phyloP scores from a whole-genome alignment of 768 basidiomycete genomes.

The Asterophora lycoperdoides region DNA sequence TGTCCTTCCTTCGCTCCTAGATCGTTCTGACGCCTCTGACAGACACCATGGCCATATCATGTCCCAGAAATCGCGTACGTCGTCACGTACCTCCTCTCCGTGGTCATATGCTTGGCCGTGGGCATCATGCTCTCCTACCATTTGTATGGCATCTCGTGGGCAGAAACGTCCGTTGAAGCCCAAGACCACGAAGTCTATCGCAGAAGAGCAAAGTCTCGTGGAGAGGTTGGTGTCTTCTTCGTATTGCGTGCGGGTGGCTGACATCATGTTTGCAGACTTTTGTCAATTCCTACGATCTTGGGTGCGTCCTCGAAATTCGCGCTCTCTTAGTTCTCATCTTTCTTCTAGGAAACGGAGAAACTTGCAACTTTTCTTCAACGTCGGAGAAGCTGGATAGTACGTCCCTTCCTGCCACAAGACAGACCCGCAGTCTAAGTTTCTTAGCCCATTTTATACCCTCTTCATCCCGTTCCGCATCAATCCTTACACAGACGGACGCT shows the following conservation, averaged over 20 bases:
- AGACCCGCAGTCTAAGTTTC: neutral
- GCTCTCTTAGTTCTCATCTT: neutral
- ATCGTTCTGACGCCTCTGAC: neutral
- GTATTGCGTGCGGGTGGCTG: neutral
- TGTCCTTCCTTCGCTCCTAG: constrained; percentile 26
- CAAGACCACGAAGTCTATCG: constrained; percentile 84
- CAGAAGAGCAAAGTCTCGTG: constrained; percentile 59
- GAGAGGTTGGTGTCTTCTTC: constrained; percentile 48
- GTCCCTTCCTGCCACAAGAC: constrained; percentile 27
- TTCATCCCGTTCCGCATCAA: constrained; percentile 74
- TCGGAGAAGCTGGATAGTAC: constrained; percentile 77
- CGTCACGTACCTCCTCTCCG: constrained; percentile 69
- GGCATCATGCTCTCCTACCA: constrained; percentile 71
- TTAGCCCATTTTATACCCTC: constrained; percentile 74
- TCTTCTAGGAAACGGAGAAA: constrained; percentile 52
- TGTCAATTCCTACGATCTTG: constrained; percentile 89
- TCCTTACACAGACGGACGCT: constrained; percentile 81
- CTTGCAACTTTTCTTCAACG: constrained; percentile 81
- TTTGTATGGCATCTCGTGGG: constrained; percentile 61
- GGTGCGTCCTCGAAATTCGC: constrained; percentile 36
- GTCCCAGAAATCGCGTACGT: constrained; percentile 70
- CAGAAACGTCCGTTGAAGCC: constrained; percentile 87
- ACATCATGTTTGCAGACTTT: constrained; percentile 47
- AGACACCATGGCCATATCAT: constrained; percentile 50
- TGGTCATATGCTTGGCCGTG: constrained; percentile 73